A percentile compares a stretch with the other conserved stretches of the same genome.
Evolutionary conservation across 805 yeast genomes (phyloP).

Genomic region (Yamadazyma scolyti): DNA sequence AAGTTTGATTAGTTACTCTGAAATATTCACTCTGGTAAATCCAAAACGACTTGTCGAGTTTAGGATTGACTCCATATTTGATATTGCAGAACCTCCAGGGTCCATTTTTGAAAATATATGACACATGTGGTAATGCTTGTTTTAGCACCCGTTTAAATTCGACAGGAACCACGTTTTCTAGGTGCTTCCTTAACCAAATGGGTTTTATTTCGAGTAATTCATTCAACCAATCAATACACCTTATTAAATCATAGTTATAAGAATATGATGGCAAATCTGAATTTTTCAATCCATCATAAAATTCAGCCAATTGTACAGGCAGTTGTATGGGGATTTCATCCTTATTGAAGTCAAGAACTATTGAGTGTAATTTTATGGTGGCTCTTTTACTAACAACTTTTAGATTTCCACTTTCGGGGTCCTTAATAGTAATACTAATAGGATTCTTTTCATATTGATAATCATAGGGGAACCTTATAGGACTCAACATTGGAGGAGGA

Average conservation of each 20-base stretch:
- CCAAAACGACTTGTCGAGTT: constrained; percentile 49
- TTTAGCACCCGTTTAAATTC: constrained; percentile 47
- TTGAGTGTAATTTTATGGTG: constrained; percentile 51
- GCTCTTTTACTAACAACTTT: constrained; percentile 43
- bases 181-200: constrained; percentile 78
- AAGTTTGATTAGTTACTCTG: constrained; percentile 40
- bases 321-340: constrained; percentile 47
- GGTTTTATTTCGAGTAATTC: constrained; percentile 67
- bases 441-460: constrained; percentile 79
- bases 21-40: constrained; percentile 84
- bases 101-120: constrained; percentile 80
- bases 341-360: constrained; percentile 45
- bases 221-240: constrained; percentile 42
- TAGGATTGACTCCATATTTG: constrained; percentile 76
- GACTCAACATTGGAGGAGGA: constrained; percentile 84
- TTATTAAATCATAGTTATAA: constrained; percentile 29
- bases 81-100: constrained; percentile 93
- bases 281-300: constrained; percentile 24
- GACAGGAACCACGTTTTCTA: constrained; percentile 52
- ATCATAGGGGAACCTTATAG: constrained; percentile 69
- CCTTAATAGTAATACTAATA: constrained; percentile 42
- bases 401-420: constrained; percentile 57
- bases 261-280: constrained; percentile 27
- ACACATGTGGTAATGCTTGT: constrained; percentile 78
- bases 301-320: constrained; percentile 42